Base-by-base conservation (phyloP, 2,329 filamentous ascomycete genomes). In the Epichloe baconii region DNA sequence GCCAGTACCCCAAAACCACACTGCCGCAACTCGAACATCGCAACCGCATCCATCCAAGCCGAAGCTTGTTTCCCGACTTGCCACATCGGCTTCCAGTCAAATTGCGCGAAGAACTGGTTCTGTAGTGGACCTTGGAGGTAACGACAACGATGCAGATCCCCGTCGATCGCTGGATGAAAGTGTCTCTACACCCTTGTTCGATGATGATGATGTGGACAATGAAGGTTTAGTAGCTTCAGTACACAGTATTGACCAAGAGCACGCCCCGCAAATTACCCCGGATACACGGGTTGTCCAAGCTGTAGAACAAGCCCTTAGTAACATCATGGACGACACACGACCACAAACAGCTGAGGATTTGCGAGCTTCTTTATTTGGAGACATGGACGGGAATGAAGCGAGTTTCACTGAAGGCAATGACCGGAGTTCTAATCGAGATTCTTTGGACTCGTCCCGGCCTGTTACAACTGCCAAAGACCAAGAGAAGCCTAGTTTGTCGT, bases 261-360 rank as follows among this genome's bases (percentile, higher is more conserved):
- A 56, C 7, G 51, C 55, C 10, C 72, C 71, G n/a, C 74, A 77
- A 10, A 75, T 74, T 52, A 73, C 73, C 0, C 84, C 85, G 5
- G 85, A 95, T 60, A 86, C 79, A 0, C 79, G 84, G 53, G 85
- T 96, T 31, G 89, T 98, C 5, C 82, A 94, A 67, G 91, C 88
- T 3, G 91, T 98, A 78, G 90, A 97, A 64, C 82, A 86, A 57
- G 93, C 90, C 15, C 74, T 98, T 47, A 95, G 86, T 57, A 86
- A 90, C 56, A 98, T 98, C 55, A 86, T 98, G 73, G 88, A 88
- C 57, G 82, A 89, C 57, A 80, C 85, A 46, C 81, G 74, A 36
- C 77, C 77, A 14, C 70, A 85, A 47, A 80, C 79, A 19, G 75
- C 79, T 1, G 80, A 83, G 57, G 82, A 83, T 56, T 66, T 84